These are phyloP conservation scores for Tulasnella sp. DNA, from an alignment of 768 basidiomycete genomes.

Conservation along the genomic window DNA sequence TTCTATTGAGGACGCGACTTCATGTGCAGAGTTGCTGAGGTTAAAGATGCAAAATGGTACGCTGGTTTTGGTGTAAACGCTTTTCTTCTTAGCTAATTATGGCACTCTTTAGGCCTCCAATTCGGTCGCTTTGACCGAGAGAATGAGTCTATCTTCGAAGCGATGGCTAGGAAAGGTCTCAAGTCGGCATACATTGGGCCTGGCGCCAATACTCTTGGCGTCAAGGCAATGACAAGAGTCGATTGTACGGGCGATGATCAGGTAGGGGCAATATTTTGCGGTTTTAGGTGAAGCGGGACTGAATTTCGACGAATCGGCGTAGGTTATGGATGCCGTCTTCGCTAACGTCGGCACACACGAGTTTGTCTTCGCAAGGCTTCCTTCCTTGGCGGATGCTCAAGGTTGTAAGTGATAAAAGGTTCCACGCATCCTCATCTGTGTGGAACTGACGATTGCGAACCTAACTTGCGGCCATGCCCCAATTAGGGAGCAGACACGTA, in stretches of 20 bases:
- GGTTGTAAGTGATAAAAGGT: conserved; percentile 58
- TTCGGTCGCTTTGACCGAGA: conserved; percentile 85
- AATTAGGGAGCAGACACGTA: neutral
- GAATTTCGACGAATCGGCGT: neutral
- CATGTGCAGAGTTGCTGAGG: conserved; percentile 73
- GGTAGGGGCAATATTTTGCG: no score
- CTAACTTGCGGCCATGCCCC: no score
- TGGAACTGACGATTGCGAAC: conserved; percentile 25
- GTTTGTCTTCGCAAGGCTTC: conserved; percentile 77
- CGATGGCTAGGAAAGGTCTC: conserved; percentile 48
- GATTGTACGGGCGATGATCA: conserved; percentile 71
- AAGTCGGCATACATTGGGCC: conserved; percentile 27
- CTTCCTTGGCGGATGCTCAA: conserved; percentile 63
- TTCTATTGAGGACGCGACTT: conserved; percentile 87
- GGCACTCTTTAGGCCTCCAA: conserved; percentile 37
- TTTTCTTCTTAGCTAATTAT: neutral
- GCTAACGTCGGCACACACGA: conserved; percentile 53
- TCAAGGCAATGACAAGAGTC: conserved; percentile 67
- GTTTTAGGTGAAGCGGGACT: no score
- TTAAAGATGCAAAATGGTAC: conserved; percentile 68
- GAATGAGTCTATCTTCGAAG: conserved; percentile 77
- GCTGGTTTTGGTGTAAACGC: neutral
- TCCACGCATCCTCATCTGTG: neutral
- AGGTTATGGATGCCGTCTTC: conserved; percentile 49
- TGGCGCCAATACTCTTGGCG: conserved; percentile 40